A percentile compares a stretch with the other conserved stretches of the same genome.
phyloP scores from a whole-genome alignment of 1,139 yeast genomes.

The Pneumocystis wakefieldiae region DNA sequence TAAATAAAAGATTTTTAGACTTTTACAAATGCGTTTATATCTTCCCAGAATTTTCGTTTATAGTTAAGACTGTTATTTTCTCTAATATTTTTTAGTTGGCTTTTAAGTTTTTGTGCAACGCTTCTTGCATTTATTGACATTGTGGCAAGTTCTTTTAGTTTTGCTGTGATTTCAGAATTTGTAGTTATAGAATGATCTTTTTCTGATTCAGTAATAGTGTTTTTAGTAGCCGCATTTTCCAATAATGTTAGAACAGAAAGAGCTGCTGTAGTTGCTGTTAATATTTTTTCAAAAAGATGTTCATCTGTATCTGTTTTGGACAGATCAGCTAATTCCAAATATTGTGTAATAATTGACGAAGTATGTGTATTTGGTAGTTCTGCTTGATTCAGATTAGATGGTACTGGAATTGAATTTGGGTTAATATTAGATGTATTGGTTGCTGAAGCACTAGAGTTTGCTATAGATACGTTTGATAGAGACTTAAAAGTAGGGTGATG shows the following conservation, averaged over 20 bases:
- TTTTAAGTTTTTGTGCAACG: constrained; percentile 51
- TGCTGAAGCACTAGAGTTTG: neutral
- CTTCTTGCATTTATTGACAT: constrained; percentile 75
- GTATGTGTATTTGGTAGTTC: constrained; percentile 13
- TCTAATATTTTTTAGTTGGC: constrained; percentile 39
- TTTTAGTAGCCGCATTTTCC: constrained; percentile 58
- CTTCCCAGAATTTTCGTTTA: constrained; percentile 67
- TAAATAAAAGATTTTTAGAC: constrained; percentile 37
- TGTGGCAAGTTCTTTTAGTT: constrained; percentile 61
- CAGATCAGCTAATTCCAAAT: constrained; percentile 17
- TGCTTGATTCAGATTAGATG: constrained; percentile 9
- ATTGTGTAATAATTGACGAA: constrained; percentile 18
- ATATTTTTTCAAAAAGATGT: constrained; percentile 59
- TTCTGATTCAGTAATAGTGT: constrained; percentile 43
- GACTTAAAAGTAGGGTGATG: neutral
- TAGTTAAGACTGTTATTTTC: constrained; percentile 34
- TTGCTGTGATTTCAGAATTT: constrained; percentile 33
- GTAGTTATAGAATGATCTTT: constrained; percentile 16
- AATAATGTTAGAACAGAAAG: constrained; percentile 67
- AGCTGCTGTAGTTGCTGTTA: constrained; percentile 59
- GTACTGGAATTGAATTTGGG: neutral
- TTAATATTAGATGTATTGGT: neutral
- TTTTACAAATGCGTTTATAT: constrained; percentile 65
- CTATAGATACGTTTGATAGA: neutral
- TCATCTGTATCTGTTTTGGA: constrained; percentile 49